These are phyloP conservation scores for Suillus cothurnatus DNA, from an alignment of 768 basidiomycete genomes.

Conservation along the genomic window DNA sequence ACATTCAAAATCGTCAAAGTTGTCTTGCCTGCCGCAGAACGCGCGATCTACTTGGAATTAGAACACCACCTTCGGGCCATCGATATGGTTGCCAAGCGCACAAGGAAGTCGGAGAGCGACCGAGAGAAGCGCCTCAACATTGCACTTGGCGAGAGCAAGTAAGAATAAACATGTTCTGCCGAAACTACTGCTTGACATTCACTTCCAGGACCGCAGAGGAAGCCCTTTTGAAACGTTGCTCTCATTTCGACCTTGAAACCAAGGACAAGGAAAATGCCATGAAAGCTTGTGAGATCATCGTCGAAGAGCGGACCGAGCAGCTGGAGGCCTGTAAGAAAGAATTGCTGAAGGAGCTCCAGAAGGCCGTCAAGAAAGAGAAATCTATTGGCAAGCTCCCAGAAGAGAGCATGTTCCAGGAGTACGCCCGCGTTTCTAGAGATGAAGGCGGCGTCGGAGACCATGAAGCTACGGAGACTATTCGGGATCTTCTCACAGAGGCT, in stretches of 20 bases:
- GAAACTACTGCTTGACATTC: constrained; percentile 1
- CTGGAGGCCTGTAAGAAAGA: constrained; percentile 79
- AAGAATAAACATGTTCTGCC: constrained; percentile 17
- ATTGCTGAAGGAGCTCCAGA: constrained; percentile 63
- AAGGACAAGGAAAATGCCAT: constrained; percentile 72
- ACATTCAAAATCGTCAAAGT: constrained; percentile 63
- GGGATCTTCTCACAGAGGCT: constrained; percentile 61
- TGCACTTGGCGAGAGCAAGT: constrained; percentile 89
- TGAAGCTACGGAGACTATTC: constrained; percentile 68
- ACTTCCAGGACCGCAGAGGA: constrained; percentile 78
- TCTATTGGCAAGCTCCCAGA: constrained; percentile 59
- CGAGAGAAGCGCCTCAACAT: constrained; percentile 86
- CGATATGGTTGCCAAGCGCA: constrained; percentile 75
- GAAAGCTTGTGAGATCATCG: constrained; percentile 92
- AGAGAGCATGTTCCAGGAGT: constrained; percentile 82
- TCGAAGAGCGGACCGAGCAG: constrained; percentile 78
- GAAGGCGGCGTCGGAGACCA: constrained; percentile 76
- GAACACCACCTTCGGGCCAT: constrained; percentile 91
- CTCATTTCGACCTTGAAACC: constrained; percentile 90
- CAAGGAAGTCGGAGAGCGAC: constrained; percentile 75
- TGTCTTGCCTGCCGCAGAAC: constrained; percentile 86
- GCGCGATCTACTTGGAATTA: constrained; percentile 91
- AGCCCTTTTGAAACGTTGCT: constrained; percentile 92
- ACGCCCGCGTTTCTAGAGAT: constrained; percentile 64
- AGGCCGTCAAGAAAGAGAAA: constrained; percentile 70